Evolutionary conservation across 2,329 filamentous ascomycete genomes (phyloP).

Genomic region (Helotiales sp.): DNA sequence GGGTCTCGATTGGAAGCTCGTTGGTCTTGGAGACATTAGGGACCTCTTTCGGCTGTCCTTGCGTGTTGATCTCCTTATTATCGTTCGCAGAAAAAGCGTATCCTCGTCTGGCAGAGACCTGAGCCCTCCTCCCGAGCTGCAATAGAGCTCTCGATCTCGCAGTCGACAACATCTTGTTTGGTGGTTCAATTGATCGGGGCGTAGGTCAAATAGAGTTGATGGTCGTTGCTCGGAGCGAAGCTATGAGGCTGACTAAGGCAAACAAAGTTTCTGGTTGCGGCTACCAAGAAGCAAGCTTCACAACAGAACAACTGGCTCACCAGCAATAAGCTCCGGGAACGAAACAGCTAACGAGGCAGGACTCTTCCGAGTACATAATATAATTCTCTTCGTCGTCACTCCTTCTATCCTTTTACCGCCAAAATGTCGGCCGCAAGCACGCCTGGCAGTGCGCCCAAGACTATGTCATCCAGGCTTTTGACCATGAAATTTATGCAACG

Average conservation of each 20-base stretch:
- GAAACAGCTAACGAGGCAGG: neutral
- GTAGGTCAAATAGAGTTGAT: slow-evolving; percentile 13
- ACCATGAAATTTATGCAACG: slow-evolving; percentile 99
- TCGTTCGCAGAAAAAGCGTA: slow-evolving; percentile 52
- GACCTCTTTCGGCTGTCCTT: slow-evolving; percentile 46
- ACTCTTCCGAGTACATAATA: neutral
- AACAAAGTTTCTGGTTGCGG: slow-evolving; percentile 15
- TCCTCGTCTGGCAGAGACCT: slow-evolving; percentile 24
- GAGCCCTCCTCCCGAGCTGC: slow-evolving; percentile 39
- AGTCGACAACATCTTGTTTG: slow-evolving; percentile 44
- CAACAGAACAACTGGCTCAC: too few species aligned
- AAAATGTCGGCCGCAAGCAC: slow-evolving; percentile 30
- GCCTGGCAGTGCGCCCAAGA: slow-evolving; percentile 50
- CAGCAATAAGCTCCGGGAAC: slow-evolving; percentile 8
- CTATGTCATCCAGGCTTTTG: slow-evolving; percentile 83
- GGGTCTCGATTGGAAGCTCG: slow-evolving; percentile 51
- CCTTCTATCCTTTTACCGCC: slow-evolving; percentile 1
- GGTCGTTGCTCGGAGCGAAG: slow-evolving; percentile 7
- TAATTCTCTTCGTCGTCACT: neutral
- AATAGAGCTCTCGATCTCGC: slow-evolving; percentile 40
- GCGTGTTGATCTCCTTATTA: slow-evolving; percentile 34
- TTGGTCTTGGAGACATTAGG: slow-evolving; percentile 63
- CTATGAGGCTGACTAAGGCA: slow-evolving; percentile 12
- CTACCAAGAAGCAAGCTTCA: too few species aligned
- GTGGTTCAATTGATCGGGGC: slow-evolving; percentile 27